phyloP scores from a whole-genome alignment of 768 basidiomycete genomes.

The Fomitopsis pulvina region DNA sequence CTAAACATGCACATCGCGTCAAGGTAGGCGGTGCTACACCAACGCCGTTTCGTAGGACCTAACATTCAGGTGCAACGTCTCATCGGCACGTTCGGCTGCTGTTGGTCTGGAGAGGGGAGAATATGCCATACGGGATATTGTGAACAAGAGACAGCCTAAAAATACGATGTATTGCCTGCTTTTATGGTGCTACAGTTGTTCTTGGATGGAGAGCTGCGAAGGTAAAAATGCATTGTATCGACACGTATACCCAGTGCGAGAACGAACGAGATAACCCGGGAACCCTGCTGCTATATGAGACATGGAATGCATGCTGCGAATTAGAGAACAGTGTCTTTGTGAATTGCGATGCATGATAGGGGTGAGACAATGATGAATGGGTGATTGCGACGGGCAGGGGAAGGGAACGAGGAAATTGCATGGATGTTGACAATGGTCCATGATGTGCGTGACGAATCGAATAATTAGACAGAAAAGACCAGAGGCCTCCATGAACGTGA shows the following conservation, averaged over 20 bases:
- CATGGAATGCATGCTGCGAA: conserved; percentile 12
- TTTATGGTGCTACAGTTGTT: conserved; percentile 1
- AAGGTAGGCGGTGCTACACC: too few relatives aligned
- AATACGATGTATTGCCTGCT: conserved; percentile 3
- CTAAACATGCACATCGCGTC: too few relatives aligned
- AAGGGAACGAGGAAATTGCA: conserved; percentile 8
- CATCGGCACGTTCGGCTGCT: background rate
- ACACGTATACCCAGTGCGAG: conserved; percentile 3
- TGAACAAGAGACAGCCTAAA: background rate
- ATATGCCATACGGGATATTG: background rate
- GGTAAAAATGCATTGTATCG: background rate
- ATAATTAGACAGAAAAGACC: conserved; percentile 13
- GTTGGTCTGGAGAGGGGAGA: too few relatives aligned
- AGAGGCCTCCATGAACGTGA: conserved; percentile 11
- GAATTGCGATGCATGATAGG: conserved; percentile 8
- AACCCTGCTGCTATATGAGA: conserved; percentile 11
- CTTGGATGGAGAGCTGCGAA: background rate
- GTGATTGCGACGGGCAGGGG: conserved; percentile 3
- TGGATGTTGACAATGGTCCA: conserved; percentile 15
- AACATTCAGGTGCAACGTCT: too few relatives aligned
- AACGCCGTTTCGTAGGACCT: too few relatives aligned
- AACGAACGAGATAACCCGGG: background rate
- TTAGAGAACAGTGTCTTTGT: conserved; percentile 6
- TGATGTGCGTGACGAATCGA: conserved; percentile 17
- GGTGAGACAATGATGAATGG: conserved; percentile 7